Percentiles rank a stretch among this genome's conserved stretches.
Conservation (phyloP, 768 basidiomycete genomes). For the Termitomyces sp. region DNA sequence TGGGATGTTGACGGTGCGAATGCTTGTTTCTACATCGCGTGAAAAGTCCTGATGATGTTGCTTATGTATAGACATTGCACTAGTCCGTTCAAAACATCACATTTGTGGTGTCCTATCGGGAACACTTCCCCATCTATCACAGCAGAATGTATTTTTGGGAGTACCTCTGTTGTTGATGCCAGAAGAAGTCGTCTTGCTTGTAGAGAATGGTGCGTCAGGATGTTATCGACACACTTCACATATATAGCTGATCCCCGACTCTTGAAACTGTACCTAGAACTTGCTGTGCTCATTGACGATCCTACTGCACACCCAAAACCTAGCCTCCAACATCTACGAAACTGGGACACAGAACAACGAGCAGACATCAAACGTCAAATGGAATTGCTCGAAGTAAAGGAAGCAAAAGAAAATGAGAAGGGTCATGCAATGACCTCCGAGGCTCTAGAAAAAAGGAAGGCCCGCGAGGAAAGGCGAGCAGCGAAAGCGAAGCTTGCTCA, state of each 20-base stretch:
- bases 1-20: constrained; percentile 79
- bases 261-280: constrained; percentile 37
- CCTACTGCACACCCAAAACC: constrained; percentile 49
- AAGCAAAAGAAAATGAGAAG: constrained; percentile 36
- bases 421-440: constrained; percentile 49
- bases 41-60: constrained; percentile 8
- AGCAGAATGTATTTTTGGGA: constrained; percentile 95
- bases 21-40: not conserved
- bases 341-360: constrained; percentile 49
- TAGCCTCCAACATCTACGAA: constrained; percentile 36
- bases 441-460: constrained; percentile 66
- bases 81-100: constrained; percentile 71
- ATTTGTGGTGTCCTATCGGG: constrained; percentile 85
- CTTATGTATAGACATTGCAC: constrained; percentile 61
- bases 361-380: constrained; percentile 44
- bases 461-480: constrained; percentile 47
- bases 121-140: constrained; percentile 89
- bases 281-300: constrained; percentile 78
- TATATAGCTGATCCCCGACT: constrained; percentile 4
- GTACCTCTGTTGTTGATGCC: constrained; percentile 85
- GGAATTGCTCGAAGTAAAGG: constrained; percentile 42
- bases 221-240: constrained; percentile 2
- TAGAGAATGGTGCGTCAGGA: constrained; percentile 62
- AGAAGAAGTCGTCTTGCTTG: constrained; percentile 87
- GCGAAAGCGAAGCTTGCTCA: constrained; percentile 17